phyloP scores from a whole-genome alignment of 768 basidiomycete species.

The Termitomyces sp. region DNA sequence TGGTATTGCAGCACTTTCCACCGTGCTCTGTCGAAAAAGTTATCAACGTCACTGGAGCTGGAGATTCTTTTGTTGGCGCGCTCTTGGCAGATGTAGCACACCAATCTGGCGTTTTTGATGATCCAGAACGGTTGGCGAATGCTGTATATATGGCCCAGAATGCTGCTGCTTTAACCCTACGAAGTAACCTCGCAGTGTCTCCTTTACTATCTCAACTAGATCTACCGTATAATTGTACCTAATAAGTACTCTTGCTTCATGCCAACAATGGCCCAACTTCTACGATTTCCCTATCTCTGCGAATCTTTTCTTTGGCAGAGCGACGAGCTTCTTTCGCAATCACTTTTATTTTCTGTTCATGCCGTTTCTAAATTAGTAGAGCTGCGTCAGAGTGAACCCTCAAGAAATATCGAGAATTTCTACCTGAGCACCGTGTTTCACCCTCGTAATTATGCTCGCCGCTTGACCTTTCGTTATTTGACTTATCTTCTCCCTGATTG shows the following conservation, averaged over 20 bases:
- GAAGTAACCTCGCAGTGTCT: conserved; percentile 60
- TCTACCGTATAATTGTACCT: background rate
- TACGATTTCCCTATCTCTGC: conserved; percentile 50
- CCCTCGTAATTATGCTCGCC: conserved; percentile 69
- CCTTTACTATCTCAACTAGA: conserved; percentile 37
- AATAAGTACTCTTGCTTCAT: conserved; percentile 3
- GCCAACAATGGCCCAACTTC: conserved; percentile 49
- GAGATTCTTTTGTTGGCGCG: conserved; percentile 41
- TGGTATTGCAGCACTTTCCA: conserved; percentile 74
- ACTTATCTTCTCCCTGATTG: conserved; percentile 24
- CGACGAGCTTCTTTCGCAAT: conserved; percentile 26
- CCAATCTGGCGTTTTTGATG: conserved; percentile 37
- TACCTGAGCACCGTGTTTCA: conserved; percentile 75
- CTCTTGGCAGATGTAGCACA: conserved; percentile 62
- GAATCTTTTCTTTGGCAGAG: conserved; percentile 41
- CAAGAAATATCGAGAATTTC: background rate
- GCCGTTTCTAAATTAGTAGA: conserved; percentile 37
- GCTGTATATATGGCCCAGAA: conserved; percentile 54
- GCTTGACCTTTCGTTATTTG: conserved; percentile 73
- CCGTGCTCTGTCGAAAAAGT: conserved; percentile 37
- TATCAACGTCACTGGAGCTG: conserved; percentile 78
- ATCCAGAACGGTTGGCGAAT: conserved; percentile 35
- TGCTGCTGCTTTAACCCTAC: conserved; percentile 57
- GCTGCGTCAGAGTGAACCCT: background rate
- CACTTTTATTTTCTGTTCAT: conserved; percentile 45